A percentile compares a stretch with the other conserved stretches of the same genome.
These are phyloP conservation scores for Litchi chinensis DNA, from an alignment of 345 rosid genomes.

Conservation along the genomic window DNA sequence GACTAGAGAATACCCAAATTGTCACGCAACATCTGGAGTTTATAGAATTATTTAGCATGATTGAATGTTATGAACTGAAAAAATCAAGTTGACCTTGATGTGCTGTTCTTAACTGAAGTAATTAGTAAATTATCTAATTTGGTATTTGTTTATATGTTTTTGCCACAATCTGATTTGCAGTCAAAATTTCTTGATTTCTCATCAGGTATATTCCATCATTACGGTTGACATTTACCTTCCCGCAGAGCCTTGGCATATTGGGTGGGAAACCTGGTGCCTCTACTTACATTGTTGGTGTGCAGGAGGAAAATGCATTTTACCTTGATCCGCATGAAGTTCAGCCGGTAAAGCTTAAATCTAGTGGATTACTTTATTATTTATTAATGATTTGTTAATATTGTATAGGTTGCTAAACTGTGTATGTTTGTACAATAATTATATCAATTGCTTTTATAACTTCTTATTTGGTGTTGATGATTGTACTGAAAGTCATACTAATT, in stretches of 20 bases:
- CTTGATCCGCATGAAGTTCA: slow-evolving; percentile 95
- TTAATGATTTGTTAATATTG: background rate
- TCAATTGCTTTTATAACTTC: background rate
- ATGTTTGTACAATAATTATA: background rate
- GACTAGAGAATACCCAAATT: background rate
- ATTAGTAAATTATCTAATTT: background rate
- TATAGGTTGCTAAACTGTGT: slow-evolving; percentile 1
- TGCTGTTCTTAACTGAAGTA: slow-evolving; percentile 9
- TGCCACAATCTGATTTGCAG: slow-evolving; percentile 2
- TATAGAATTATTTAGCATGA: background rate
- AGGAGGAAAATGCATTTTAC: slow-evolving; percentile 75
- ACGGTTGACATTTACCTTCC: slow-evolving; percentile 72
- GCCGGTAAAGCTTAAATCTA: slow-evolving; percentile 43
- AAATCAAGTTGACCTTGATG: background rate
- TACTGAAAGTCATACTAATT: background rate
- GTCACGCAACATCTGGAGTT: background rate
- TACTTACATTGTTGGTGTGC: slow-evolving; percentile 87
- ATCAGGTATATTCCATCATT: slow-evolving; percentile 83
- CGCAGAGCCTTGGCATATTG: slow-evolving; percentile 90
- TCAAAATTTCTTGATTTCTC: slow-evolving; percentile 19
- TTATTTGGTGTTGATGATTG: background rate
- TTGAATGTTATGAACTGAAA: background rate
- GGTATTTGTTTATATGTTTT: background rate
- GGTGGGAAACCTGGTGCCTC: slow-evolving; percentile 97
- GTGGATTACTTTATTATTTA: background rate